Evolutionary conservation across 2,329 filamentous ascomycete genomes (phyloP).

Genomic region (Colletotrichum sp.): DNA sequence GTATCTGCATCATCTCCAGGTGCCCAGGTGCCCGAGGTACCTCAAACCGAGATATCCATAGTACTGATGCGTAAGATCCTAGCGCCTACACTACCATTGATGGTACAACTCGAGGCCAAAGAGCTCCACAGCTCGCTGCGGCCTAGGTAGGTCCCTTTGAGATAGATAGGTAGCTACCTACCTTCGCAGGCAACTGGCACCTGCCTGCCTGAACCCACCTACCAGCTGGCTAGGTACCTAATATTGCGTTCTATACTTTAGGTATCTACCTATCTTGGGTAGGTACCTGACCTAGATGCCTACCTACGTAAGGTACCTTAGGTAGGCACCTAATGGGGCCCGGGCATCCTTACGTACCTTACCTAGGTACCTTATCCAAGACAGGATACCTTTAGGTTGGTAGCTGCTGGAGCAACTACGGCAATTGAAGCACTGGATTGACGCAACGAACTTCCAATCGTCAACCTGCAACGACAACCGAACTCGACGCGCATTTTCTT

Average conservation of each 20-base stretch:
- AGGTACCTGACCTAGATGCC: too few relatives aligned
- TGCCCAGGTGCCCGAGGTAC: background rate
- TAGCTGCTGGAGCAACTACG: background rate
- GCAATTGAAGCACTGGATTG: background rate
- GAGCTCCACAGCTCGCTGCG: background rate
- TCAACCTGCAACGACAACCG: background rate
- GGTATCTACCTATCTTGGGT: too few relatives aligned
- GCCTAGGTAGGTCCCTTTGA: too few relatives aligned
- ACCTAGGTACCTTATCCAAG: background rate
- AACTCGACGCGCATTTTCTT: background rate
- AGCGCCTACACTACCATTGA: background rate
- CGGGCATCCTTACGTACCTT: background rate
- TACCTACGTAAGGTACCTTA: background rate
- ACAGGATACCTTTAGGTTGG: background rate
- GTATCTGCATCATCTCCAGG: too few relatives aligned
- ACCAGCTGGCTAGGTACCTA: too few relatives aligned
- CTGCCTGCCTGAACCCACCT: too few relatives aligned
- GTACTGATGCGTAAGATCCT: background rate
- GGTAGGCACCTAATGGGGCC: background rate
- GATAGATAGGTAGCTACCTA: too few relatives aligned
- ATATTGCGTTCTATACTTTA: too few relatives aligned
- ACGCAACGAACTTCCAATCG: background rate
- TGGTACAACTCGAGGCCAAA: background rate
- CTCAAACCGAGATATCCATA: background rate
- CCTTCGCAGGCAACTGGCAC: too few relatives aligned